These are phyloP conservation scores for Dryas alaskensis DNA, from an alignment of 306 rosid genomes.

Conservation along the genomic window DNA sequence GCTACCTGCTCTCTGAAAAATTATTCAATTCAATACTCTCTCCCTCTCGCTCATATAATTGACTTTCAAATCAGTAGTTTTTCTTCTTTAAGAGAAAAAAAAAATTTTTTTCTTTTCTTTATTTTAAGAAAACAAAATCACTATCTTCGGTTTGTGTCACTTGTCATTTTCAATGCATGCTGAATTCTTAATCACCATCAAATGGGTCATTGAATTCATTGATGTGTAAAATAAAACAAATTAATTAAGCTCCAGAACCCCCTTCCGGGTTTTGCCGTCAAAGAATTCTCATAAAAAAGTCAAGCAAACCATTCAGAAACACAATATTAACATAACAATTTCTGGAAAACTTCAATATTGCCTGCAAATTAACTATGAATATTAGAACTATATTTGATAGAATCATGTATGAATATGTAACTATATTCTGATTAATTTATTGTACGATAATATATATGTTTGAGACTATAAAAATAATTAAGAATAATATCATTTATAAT, in stretches of 20 bases:
- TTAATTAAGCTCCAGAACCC: not conserved
- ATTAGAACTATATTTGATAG: too few relatives aligned
- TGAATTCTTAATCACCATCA: conserved; percentile 1
- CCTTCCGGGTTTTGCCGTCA: conserved; percentile 4
- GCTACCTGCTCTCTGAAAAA: not conserved
- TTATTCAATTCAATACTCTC: not conserved
- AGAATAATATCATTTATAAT: not conserved
- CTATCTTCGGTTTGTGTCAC: not conserved
- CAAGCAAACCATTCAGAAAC: too few relatives aligned
- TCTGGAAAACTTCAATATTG: too few relatives aligned
- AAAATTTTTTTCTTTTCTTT: too few relatives aligned
- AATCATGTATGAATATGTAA: too few relatives aligned
- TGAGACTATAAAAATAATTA: not conserved
- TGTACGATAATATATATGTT: too few relatives aligned
- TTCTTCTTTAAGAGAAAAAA: not conserved
- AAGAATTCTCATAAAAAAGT: not conserved
- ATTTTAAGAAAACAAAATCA: not conserved
- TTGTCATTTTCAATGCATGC: not conserved
- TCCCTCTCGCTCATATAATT: not conserved
- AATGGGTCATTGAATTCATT: not conserved
- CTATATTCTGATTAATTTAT: too few relatives aligned
- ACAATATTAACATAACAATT: too few relatives aligned
- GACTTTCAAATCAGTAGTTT: not conserved
- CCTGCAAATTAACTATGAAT: too few relatives aligned
- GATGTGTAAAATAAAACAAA: not conserved